Base-by-base conservation (phyloP, 2,329 filamentous ascomycete species). In the Macrophomina pseudophaseolina region DNA sequence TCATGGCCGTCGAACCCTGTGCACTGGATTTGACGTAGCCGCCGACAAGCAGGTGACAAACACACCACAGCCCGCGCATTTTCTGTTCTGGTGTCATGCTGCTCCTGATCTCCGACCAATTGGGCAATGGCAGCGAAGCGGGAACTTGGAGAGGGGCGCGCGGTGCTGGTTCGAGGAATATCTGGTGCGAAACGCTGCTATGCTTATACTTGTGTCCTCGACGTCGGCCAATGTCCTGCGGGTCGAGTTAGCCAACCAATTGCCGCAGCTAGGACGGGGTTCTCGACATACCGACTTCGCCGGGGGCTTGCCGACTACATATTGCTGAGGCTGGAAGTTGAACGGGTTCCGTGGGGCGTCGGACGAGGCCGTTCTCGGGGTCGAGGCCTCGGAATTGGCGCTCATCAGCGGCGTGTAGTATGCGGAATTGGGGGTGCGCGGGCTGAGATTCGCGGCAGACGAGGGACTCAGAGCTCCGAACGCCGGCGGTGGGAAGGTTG, bases 151-250 rank as follows among this genome's bases (percentile, higher is more conserved):
- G 87, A 4, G 95, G 94, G 0, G 94, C 91, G 64, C 94, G 87
- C 4, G 88, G 91, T 0, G 92, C 90, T 6, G 95, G 95, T 77
- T 97, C 93, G 72, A 96, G 92, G 79, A 98, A 97, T 79, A 98
- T 96, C 79, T 97, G 94, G 77, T 98, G 94, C 23, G 92, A 97
- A 66, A 99, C 91, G 76, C 92, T 97, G 77, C 92, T 96, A 82
- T 98, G 94, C 77, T 97, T 97, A 85, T 99, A 99, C 78, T 95
- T 93, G 82, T 99, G 95, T 69, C 95, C 95, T 68, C 94, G 90
- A 71, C 95, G 89, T 79, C 97, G 92, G 70, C 94, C 94, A 70
- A 97, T 88, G 72, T 93, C 94, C 90, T 96, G 78, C 64, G 8
- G 35, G 32, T 11, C 38, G 28, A n/a, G 49, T 65, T 48, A 65